Conservation (phyloP, 208 protist species). For the Leishmania braziliensis region DNA sequence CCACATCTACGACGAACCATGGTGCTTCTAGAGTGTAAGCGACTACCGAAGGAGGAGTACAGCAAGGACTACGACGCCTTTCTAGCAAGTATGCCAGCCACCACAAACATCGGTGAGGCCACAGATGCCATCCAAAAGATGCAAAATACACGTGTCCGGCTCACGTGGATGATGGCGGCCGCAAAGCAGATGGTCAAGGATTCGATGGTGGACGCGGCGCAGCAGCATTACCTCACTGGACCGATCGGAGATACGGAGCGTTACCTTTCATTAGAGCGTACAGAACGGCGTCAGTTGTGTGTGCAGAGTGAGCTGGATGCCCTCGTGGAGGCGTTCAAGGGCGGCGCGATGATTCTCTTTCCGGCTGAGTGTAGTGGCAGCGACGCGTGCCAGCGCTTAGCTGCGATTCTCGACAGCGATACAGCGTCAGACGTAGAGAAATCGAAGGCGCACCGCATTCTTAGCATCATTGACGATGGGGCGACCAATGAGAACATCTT, state of each 20-base stretch:
- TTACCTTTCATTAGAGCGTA: slow-evolving; percentile 79
- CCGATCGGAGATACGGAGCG: slow-evolving; percentile 73
- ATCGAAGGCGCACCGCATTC: slow-evolving; percentile 80
- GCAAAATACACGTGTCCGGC: slow-evolving; percentile 88
- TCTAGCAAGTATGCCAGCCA: slow-evolving; percentile 51
- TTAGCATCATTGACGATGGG: slow-evolving; percentile 87
- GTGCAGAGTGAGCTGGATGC: slow-evolving; percentile 73
- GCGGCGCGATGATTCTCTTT: slow-evolving; percentile 88
- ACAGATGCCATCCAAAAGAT: slow-evolving; percentile 76
- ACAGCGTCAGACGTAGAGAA: slow-evolving; percentile 54
- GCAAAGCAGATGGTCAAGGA: slow-evolving; percentile 86
- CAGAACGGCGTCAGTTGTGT: slow-evolving; percentile 53
- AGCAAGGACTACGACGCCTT: slow-evolving; percentile 91
- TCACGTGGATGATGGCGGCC: slow-evolving; percentile 85
- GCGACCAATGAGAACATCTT: slow-evolving; percentile 83
- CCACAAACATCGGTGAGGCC: slow-evolving; percentile 76
- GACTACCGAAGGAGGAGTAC: slow-evolving; percentile 90
- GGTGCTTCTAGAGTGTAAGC: slow-evolving; percentile 92
- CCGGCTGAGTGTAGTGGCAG: slow-evolving; percentile 82
- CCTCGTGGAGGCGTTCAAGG: slow-evolving; percentile 75
- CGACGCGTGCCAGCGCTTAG: slow-evolving; percentile 68
- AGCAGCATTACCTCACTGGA: slow-evolving; percentile 72
- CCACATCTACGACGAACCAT: slow-evolving; percentile 26
- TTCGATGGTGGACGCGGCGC: slow-evolving; percentile 48
- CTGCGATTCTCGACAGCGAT: slow-evolving; percentile 68